Conservation (phyloP, 2,329 filamentous ascomycete species). For the Davidsoniella australis region DNA sequence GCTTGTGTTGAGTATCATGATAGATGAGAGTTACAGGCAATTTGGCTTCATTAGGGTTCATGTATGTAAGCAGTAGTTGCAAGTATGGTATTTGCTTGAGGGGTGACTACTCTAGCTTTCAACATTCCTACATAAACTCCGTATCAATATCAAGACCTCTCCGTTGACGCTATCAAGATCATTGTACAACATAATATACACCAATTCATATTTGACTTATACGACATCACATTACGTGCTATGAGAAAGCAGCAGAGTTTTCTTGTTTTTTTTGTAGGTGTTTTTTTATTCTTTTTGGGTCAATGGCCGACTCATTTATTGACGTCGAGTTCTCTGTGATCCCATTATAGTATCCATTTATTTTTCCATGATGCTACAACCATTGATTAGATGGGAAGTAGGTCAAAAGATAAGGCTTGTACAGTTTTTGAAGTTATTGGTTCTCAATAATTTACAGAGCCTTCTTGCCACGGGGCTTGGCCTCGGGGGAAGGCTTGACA, state of each 20-base stretch:
- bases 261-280: slow-evolving; percentile 4
- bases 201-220: too few species aligned
- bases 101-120: too few species aligned
- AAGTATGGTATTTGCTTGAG: too few species aligned
- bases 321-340: slow-evolving; percentile 2
- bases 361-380: slow-evolving; percentile 4
- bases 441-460: slow-evolving; percentile 23
- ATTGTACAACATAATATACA: too few species aligned
- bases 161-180: too few species aligned
- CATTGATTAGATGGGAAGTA: slow-evolving; percentile 3
- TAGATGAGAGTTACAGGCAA: too few species aligned
- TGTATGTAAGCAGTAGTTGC: too few species aligned
- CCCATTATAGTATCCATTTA: slow-evolving; percentile 2
- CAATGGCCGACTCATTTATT: slow-evolving; percentile 7
- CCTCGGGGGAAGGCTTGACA: slow-evolving; percentile 56
- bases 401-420: slow-evolving; percentile 10
- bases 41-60: too few species aligned
- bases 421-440: not conserved
- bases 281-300: slow-evolving; percentile 10
- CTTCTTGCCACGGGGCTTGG: slow-evolving; percentile 65
- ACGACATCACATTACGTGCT: too few species aligned
- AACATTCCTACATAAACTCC: too few species aligned
- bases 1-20: too few species aligned
- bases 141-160: too few species aligned
- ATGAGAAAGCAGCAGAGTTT: not conserved